phyloP scores from a whole-genome alignment of 257 asterid species.

The Plantago ovata region DNA sequence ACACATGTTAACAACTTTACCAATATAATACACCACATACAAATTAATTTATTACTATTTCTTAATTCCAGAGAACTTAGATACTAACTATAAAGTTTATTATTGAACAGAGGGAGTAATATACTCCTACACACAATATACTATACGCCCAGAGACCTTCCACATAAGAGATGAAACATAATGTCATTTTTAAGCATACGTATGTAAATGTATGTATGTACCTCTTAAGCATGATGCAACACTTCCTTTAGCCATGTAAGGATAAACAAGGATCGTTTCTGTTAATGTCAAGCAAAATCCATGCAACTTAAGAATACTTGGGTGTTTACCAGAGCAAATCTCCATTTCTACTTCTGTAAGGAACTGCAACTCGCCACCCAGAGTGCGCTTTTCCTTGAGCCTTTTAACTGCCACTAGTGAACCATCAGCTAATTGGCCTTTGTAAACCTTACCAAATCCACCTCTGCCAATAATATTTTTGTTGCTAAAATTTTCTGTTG shows the following conservation, averaged over 20 bases:
- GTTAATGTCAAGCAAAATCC: constrained; percentile 96
- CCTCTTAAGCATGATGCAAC: constrained; percentile 97
- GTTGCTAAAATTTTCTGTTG: constrained; percentile 71
- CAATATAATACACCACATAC: no score
- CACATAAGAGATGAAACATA: not conserved
- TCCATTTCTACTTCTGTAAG: constrained; percentile 96
- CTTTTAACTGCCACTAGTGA: constrained; percentile 82
- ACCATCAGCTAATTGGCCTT: constrained; percentile 86
- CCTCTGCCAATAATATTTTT: constrained; percentile 59
- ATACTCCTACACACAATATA: no score
- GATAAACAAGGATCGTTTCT: constrained; percentile 90
- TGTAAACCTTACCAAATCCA: no score
- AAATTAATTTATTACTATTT: no score
- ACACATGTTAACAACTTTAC: no score
- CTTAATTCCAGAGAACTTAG: no score
- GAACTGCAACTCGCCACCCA: constrained; percentile 85
- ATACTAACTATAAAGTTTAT: no score
- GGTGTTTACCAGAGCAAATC: constrained; percentile 89
- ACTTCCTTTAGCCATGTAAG: constrained; percentile 92
- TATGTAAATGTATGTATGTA: no score
- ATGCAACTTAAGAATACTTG: constrained; percentile 71
- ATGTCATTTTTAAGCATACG: constrained; percentile 34
- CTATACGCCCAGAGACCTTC: no score
- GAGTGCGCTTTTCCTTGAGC: constrained; percentile 82
- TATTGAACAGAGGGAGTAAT: no score